Percentiles rank a stretch among this genome's conserved stretches.
These are phyloP conservation scores for Penicillium tannophilum DNA, from an alignment of 495 filamentous ascomycete genomes.

Conservation along the genomic window DNA sequence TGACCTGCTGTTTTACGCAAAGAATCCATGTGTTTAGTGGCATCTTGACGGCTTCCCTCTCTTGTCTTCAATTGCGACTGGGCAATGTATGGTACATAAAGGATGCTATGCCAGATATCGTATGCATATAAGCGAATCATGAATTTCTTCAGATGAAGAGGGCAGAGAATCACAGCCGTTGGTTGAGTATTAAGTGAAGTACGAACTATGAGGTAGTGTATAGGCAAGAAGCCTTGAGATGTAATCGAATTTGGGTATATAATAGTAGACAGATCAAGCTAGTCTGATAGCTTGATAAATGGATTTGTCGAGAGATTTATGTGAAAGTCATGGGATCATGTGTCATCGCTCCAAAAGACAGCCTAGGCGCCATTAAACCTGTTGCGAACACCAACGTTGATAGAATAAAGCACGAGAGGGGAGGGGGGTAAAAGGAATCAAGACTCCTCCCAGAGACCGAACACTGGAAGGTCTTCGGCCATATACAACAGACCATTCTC, in stretches of 20 bases:
- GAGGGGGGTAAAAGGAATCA: constrained; percentile 3
- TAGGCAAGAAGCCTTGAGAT: background rate
- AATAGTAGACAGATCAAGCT: background rate
- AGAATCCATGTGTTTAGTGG: constrained; percentile 1
- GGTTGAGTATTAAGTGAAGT: background rate
- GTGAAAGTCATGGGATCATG: constrained; percentile 2
- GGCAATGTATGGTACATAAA: constrained; percentile 9
- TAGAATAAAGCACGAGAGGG: background rate
- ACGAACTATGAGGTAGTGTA: too few species aligned
- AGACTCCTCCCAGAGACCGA: constrained; percentile 42
- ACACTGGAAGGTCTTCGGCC: constrained; percentile 42
- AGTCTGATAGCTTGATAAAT: background rate
- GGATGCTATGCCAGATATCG: background rate
- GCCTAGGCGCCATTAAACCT: background rate
- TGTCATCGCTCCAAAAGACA: background rate
- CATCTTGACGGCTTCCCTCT: constrained; percentile 7
- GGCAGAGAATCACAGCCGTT: background rate
- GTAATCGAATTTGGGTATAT: background rate
- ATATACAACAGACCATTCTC: constrained; percentile 45
- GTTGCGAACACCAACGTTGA: background rate
- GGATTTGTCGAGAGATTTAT: too few species aligned
- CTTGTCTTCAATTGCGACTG: constrained; percentile 13
- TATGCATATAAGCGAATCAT: background rate
- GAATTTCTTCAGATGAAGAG: background rate
- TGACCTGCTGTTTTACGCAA: constrained; percentile 10